Base-by-base conservation (phyloP, 495 filamentous ascomycete genomes). In the Neurospora cerealis region DNA sequence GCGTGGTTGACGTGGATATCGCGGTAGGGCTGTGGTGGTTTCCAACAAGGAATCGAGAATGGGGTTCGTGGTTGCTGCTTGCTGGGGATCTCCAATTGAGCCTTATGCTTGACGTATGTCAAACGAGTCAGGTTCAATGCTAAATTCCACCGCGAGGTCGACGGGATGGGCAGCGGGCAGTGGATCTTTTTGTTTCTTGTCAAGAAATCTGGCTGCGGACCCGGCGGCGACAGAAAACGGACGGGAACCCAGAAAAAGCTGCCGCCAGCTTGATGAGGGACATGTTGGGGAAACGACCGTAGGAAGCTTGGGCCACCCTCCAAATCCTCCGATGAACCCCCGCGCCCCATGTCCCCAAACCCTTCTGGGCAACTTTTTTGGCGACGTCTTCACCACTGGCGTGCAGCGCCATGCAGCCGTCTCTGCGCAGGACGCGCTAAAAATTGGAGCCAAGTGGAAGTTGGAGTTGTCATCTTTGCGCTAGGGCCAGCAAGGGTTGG, bases 251-350 rank as follows among this genome's bases (percentile, higher is more conserved):
- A 54, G 54, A 62, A 62, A 62, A 62, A 62, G 54, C 54, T 62
- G 24, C 32, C 13, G 54, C 54, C 24, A 17, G 24, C 66, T 74
- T 71, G 66, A 69, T 34, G 70, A 46, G 73, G 37, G 19, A 70
- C 66, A 37, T 73, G 72, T 73, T 73, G 72, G 72, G 72, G 69
- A 70, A 36, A 46, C 46, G 24, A 15, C 15, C 15, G 11, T 28
- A 19, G 15, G 34, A 37, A 72, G 71, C 71, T 72, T 72, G 42
- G 71, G 38, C 71, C 71, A 72, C 34, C 38, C 9, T 32, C 72
- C 40, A 44, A 70, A 28, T 60, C 62, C 54, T 36, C 32, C 54
- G 54, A 62, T 62, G 54, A 62, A 62, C 54, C 54, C 54, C 54
- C 54, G 54, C 54, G 54, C 54, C 54, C 54, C 54, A 62, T 62